Evolutionary conservation across 352 stramenopile genomes (phyloP), one percentile per base, ranked within the genome.

Genomic region (Phytophthora parvispora): DNA sequence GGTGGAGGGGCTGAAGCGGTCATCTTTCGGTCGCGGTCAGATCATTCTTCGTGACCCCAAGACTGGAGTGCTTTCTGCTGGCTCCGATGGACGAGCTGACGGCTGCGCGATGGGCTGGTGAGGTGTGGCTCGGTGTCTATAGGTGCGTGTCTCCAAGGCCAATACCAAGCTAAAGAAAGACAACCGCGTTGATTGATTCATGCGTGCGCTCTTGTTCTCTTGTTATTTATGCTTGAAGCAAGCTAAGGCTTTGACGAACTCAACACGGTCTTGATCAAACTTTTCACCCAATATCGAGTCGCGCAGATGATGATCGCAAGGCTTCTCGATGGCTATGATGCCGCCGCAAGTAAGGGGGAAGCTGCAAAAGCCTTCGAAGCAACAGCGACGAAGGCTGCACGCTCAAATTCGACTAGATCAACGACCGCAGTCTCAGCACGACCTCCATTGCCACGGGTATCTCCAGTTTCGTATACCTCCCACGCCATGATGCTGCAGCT

Each of bases 41-140:
- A 91, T 98, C 60, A 98, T 98, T 57, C 64, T 89, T 22, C 77
- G 80, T 54, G 82, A 97, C 65, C 83, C 82, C 15, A 67, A 72
- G 31, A 97, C 75, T 6, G 95, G 96, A 56, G 92, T 99, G 43
- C 81, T 99, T 34, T 98, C 92, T 78, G 96, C 91, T n/a, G 97
- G 97, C 22, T 99, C 93, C 4, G 97, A 99, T 79, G 93, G 94
- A 27, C 86, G 97, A 36, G 92, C 89, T 3, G 97, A 99, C 74
- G 97, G 97, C 20, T 98, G 93, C 67, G 97, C 97, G 28, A 97
- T 99, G 75, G 89, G 90, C 48, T 97, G 84, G 84, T 92, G 72
- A 70, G 15, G n/a, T 42, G 4, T 36, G 24, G 10, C 5, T 45
- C 38, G 9, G 22, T 50, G 53, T 20, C n/a, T 20, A 20, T 3